Conservation (phyloP, 345 rosid genomes). For the Lepidium africanum region DNA sequence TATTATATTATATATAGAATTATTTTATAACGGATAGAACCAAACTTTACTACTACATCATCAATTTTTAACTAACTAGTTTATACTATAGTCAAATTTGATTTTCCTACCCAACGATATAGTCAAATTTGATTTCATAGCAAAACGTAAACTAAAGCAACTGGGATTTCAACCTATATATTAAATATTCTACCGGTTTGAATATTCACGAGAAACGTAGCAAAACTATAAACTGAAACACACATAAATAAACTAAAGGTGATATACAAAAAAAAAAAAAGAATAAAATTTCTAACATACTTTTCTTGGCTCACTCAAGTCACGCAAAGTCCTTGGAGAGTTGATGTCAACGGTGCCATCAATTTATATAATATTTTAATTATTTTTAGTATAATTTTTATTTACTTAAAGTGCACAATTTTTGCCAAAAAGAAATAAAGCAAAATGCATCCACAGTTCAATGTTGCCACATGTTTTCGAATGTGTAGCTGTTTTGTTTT, state of each 20-base stretch:
- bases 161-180: background rate
- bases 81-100: no score
- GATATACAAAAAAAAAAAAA: no score
- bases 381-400: background rate
- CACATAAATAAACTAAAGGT: background rate
- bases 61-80: no score
- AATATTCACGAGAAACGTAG: constrained; percentile 3
- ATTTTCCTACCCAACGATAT: no score
- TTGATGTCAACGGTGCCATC: constrained; percentile 14
- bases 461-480: background rate
- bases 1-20: no score
- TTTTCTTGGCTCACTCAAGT: background rate
- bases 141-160: background rate
- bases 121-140: no score
- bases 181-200: background rate
- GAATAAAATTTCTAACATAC: background rate
- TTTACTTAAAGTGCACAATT: background rate
- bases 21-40: no score
- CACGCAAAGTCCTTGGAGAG: constrained; percentile 14
- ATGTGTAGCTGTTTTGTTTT: background rate
- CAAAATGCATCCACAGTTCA: background rate
- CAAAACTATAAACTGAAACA: background rate
- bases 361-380: background rate
- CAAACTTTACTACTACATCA: no score
- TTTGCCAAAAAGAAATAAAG: background rate